Evolutionary conservation across 306 rosid species (phyloP).

Genomic region (Fragaria ananassa): DNA sequence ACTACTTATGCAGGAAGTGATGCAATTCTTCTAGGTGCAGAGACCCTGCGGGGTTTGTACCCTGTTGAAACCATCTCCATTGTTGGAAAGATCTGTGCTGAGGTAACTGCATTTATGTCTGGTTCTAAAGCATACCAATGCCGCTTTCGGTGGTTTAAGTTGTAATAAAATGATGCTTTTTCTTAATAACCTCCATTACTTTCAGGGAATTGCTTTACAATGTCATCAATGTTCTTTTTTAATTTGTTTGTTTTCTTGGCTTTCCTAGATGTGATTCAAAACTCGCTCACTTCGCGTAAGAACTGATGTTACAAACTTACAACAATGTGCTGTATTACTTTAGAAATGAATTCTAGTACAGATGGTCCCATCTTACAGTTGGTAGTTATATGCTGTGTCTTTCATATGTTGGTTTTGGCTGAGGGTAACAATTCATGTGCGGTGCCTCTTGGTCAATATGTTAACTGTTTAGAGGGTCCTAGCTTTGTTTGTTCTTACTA

Average conservation of each 20-base stretch:
- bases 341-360: not conserved
- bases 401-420: slow-evolving; percentile 1
- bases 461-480: not conserved
- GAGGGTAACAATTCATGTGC: not conserved
- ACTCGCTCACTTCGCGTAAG: not conserved
- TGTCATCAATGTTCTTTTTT: not conserved
- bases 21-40: slow-evolving; percentile 95
- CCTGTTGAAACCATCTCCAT: slow-evolving; percentile 84
- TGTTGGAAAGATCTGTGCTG: slow-evolving; percentile 81
- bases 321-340: not conserved
- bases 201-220: not conserved
- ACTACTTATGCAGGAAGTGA: slow-evolving; percentile 67
- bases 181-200: not conserved
- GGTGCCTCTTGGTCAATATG: not conserved
- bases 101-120: slow-evolving; percentile 44
- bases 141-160: not conserved
- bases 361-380: not conserved
- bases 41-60: slow-evolving; percentile 83
- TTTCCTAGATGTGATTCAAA: not conserved
- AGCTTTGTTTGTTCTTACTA: not conserved
- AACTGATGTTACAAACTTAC: not conserved
- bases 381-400: not conserved
- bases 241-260: not conserved
- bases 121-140: not conserved
- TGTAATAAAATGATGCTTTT: not conserved